These are phyloP conservation scores for Eruca vesicaria DNA, from an alignment of 441 rosid species.

Conservation along the genomic window DNA sequence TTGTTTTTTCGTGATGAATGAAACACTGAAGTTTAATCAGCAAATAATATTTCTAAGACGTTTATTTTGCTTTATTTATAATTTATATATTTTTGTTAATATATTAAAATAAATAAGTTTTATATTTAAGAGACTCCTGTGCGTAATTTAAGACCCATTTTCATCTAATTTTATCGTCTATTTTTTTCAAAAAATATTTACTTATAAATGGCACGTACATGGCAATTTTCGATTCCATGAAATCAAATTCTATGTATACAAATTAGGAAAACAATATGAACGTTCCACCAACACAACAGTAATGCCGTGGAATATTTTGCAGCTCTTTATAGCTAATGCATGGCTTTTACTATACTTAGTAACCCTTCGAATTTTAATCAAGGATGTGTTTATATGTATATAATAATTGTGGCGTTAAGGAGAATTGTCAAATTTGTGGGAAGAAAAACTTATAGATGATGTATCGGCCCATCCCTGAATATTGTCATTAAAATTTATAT, in stretches of 20 bases:
- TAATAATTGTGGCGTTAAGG: not conserved
- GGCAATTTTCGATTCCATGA: not conserved
- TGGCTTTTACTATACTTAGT: slow-evolving; percentile 27
- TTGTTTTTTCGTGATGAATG: not conserved
- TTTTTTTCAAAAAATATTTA: not conserved
- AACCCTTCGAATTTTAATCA: slow-evolving; percentile 10
- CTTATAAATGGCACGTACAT: slow-evolving; percentile 3
- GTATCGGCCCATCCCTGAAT: slow-evolving; percentile 25
- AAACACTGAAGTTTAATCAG: not conserved
- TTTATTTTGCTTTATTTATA: not conserved
- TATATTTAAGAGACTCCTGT: not conserved
- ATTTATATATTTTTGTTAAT: not conserved
- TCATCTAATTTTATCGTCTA: not conserved
- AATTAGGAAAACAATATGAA: slow-evolving; percentile 9
- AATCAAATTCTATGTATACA: not conserved
- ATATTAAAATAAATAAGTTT: not conserved
- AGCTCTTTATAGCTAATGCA: not conserved
- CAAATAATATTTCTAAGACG: not conserved
- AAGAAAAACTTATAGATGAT: slow-evolving; percentile 3
- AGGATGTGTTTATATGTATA: slow-evolving; percentile 12
- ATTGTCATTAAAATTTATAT: not conserved
- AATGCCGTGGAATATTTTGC: not conserved
- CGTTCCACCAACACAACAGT: slow-evolving; percentile 14
- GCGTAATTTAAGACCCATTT: not conserved
- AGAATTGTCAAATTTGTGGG: slow-evolving; percentile 12